Percentiles rank a stretch among this genome's conserved stretches.
Evolutionary conservation across 2,329 filamentous ascomycete genomes (phyloP).

Genomic region (Seiridium unicorne): DNA sequence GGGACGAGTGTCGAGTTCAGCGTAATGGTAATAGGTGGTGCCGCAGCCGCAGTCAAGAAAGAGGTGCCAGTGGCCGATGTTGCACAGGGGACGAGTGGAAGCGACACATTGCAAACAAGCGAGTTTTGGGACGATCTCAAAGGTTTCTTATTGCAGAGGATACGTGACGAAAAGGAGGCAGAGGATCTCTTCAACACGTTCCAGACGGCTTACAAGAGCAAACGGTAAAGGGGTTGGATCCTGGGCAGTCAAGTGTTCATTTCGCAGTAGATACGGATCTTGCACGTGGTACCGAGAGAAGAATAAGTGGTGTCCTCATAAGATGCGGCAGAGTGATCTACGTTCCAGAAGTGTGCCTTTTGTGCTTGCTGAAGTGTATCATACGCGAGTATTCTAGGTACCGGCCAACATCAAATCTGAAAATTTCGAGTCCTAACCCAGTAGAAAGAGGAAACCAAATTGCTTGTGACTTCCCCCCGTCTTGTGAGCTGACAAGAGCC

Average conservation of each 20-base stretch:
- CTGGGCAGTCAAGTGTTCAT: no score
- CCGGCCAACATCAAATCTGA: conserved; percentile 30
- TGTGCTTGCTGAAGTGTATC: conserved; percentile 26
- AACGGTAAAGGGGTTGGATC: conserved; percentile 25
- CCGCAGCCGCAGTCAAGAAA: conserved; percentile 36
- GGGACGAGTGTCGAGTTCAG: conserved; percentile 67
- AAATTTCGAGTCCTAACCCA: conserved; percentile 27
- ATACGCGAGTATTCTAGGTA: conserved; percentile 5
- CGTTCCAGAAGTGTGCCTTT: conserved; percentile 24
- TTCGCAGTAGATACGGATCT: neutral
- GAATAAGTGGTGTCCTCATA: conserved; percentile 13
- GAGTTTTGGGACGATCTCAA: conserved; percentile 87
- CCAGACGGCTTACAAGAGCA: conserved; percentile 65
- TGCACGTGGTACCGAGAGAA: neutral
- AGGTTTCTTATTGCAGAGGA: conserved; percentile 74
- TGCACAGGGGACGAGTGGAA: conserved; percentile 53
- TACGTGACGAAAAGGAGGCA: conserved; percentile 68
- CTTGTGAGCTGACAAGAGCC: neutral
- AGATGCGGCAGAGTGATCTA: conserved; percentile 24
- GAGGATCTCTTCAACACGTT: conserved; percentile 67
- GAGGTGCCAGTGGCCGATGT: conserved; percentile 40
- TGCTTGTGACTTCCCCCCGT: conserved; percentile 5
- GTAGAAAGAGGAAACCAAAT: conserved; percentile 25
- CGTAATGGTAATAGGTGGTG: conserved; percentile 85
- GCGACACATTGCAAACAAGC: conserved; percentile 62